phyloP scores from a whole-genome alignment of 1,284 basidiomycete species.

The Cryptococcus wingfieldii region DNA sequence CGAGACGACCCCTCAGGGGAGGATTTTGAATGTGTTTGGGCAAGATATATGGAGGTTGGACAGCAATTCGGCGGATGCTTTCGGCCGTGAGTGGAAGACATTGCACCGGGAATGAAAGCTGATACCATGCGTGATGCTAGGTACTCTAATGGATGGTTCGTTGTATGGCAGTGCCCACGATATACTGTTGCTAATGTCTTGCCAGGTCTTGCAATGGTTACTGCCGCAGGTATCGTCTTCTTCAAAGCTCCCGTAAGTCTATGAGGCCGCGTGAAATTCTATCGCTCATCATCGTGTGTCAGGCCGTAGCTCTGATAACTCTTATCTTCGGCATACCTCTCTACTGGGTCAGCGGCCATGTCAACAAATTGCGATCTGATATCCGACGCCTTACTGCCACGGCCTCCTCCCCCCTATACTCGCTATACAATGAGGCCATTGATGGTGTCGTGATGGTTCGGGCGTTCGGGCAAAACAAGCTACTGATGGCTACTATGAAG shows the following conservation, averaged over 20 bases:
- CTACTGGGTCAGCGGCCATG: slow-evolving; percentile 26
- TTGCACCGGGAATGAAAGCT: not conserved
- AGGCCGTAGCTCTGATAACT: slow-evolving; percentile 26
- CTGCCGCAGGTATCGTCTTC: slow-evolving; percentile 19
- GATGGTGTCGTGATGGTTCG: slow-evolving; percentile 51
- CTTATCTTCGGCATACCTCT: slow-evolving; percentile 29
- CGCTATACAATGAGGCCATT: slow-evolving; percentile 50
- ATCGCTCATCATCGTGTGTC: not conserved
- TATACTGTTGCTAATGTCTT: not conserved
- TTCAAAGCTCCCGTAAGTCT: slow-evolving; percentile 30
- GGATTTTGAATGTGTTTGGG: slow-evolving; percentile 50
- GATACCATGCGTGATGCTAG: slow-evolving; percentile 1
- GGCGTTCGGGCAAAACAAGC: slow-evolving; percentile 41
- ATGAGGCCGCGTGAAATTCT: not conserved
- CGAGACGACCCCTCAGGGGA: slow-evolving; percentile 75
- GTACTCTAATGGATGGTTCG: slow-evolving; percentile 13
- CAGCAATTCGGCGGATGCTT: slow-evolving; percentile 54
- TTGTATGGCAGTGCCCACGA: not conserved
- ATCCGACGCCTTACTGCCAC: slow-evolving; percentile 39
- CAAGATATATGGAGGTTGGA: slow-evolving; percentile 59
- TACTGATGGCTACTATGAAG: slow-evolving; percentile 40
- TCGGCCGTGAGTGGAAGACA: slow-evolving; percentile 53
- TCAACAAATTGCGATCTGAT: slow-evolving; percentile 42
- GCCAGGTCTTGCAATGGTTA: slow-evolving; percentile 8
- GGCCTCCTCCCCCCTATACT: slow-evolving; percentile 48